Conservation (phyloP, 228 moss, liverwort and hornwort species). For the Sphagnum magellanicum region DNA sequence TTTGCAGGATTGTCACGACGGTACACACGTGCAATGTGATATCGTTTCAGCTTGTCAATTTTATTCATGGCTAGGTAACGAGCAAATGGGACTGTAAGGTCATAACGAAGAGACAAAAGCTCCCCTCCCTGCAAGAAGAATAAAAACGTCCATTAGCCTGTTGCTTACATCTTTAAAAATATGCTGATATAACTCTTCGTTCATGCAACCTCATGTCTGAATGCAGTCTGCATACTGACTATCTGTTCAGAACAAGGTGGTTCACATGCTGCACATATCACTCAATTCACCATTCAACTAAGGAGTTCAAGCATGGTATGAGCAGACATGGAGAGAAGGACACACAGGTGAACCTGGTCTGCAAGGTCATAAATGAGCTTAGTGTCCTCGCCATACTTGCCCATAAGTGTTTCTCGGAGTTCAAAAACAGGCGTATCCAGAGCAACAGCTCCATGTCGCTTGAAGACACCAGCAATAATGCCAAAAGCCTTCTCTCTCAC, state of each 20-base stretch:
- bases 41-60: conserved; percentile 39
- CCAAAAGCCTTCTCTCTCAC: conserved; percentile 46
- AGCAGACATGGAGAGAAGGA: neutral
- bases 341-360: conserved; percentile 25
- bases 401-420: conserved; percentile 48
- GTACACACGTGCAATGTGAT: conserved; percentile 52
- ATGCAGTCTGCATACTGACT: too few relatives aligned
- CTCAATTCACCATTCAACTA: too few relatives aligned
- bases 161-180: too few relatives aligned
- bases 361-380: conserved; percentile 60
- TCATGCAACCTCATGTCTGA: too few relatives aligned
- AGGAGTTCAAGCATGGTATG: neutral
- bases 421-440: conserved; percentile 56
- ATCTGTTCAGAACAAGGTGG: too few relatives aligned
- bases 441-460: conserved; percentile 48
- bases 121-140: conserved; percentile 33
- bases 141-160: neutral
- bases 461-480: conserved; percentile 30
- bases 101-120: conserved; percentile 43
- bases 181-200: too few relatives aligned
- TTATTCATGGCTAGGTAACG: conserved; percentile 41
- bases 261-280: too few relatives aligned
- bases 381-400: conserved; percentile 59
- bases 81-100: conserved; percentile 53
- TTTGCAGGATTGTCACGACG: conserved; percentile 55